Evolutionary conservation across 495 filamentous ascomycete genomes (phyloP).

Genomic region (Tetracladium setigerum): DNA sequence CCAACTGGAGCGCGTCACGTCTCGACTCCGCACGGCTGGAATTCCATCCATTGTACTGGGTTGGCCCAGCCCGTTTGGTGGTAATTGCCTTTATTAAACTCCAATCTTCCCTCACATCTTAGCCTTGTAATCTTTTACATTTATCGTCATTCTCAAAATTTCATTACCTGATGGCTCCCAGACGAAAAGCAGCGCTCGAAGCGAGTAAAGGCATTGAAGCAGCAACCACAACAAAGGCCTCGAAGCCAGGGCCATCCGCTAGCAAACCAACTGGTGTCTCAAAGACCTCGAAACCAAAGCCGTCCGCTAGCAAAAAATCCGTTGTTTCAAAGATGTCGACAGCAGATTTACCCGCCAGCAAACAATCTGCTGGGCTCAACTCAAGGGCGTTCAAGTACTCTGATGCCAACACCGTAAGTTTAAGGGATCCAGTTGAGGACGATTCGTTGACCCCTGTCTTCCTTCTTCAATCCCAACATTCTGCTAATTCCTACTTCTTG

Average conservation of each 20-base stretch:
- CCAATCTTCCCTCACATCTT: no score
- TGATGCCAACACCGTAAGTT: constrained; percentile 5
- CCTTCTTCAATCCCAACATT: not conserved
- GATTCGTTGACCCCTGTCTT: no score
- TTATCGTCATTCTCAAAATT: no score
- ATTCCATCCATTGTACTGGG: no score
- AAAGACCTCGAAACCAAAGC: constrained; percentile 9
- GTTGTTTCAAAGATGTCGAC: not conserved
- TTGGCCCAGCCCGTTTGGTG: no score
- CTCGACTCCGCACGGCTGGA: no score
- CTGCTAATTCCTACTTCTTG: not conserved
- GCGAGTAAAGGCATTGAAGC: not conserved
- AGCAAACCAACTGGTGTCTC: no score
- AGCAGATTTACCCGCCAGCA: constrained; percentile 1
- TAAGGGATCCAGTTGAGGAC: not conserved
- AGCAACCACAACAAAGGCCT: not conserved
- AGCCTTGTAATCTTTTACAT: no score
- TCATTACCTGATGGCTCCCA: constrained; percentile 12
- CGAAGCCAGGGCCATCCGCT: no score
- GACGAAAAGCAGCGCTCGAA: constrained; percentile 7
- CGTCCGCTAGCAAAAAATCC: no score
- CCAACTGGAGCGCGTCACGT: no score
- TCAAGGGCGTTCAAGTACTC: constrained; percentile 5
- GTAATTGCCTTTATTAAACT: no score
- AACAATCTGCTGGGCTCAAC: not conserved